phyloP scores from a whole-genome alignment of 2,329 filamentous ascomycete genomes.

The Ascocoryne sarcoides region DNA sequence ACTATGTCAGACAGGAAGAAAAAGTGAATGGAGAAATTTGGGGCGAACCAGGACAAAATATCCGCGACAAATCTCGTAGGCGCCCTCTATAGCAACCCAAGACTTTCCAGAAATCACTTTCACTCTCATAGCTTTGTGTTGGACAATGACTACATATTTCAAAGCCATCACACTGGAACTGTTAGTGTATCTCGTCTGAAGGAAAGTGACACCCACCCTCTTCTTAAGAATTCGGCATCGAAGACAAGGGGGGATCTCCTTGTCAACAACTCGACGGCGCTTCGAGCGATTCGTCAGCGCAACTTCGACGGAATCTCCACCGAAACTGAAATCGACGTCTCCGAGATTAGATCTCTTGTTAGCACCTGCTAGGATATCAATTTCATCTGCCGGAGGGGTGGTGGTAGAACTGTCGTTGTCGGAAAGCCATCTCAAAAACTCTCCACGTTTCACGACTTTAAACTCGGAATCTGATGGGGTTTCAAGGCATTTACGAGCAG shows the following conservation, averaged over 20 bases:
- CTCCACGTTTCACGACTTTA: not conserved
- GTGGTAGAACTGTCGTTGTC: not conserved
- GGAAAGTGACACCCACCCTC: slow-evolving; percentile 2
- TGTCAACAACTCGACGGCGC: slow-evolving; percentile 2
- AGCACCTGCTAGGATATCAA: not conserved
- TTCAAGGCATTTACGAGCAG: slow-evolving; percentile 3
- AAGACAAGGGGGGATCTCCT: slow-evolving; percentile 9
- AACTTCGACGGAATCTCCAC: not conserved
- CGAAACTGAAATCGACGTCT: not conserved
- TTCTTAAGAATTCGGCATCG: slow-evolving; percentile 17
- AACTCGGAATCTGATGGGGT: not conserved
- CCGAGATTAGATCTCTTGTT: not conserved
- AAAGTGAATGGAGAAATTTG: not conserved
- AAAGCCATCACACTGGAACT: slow-evolving; percentile 10
- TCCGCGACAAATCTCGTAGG: slow-evolving; percentile 8
- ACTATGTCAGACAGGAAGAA: not conserved
- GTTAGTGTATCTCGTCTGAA: not conserved
- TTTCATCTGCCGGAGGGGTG: not conserved
- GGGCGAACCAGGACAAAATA: slow-evolving; percentile 13
- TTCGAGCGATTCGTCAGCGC: slow-evolving; percentile 2
- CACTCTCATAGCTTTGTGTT: slow-evolving; percentile 12
- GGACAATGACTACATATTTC: slow-evolving; percentile 15
- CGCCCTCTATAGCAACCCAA: slow-evolving; percentile 16
- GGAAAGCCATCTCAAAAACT: slow-evolving; percentile 2
- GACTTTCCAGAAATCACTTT: slow-evolving; percentile 19